Conservation (phyloP, 495 filamentous ascomycete genomes). For the Lasiosphaeris hirsuta region DNA sequence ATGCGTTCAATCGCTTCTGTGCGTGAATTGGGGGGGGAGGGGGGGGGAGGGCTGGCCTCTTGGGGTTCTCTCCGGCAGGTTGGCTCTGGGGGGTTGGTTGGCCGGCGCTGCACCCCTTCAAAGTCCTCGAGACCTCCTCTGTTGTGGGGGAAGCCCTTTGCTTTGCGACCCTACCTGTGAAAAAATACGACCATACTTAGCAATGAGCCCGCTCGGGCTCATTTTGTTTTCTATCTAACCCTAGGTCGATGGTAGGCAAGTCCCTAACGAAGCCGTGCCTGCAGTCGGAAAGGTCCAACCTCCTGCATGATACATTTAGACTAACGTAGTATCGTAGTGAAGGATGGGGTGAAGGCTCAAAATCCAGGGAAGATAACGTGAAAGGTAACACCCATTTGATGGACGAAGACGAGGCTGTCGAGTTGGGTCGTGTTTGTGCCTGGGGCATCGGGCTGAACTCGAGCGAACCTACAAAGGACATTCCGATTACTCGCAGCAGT, state of each 20-base stretch:
- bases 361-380: background rate
- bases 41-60: too few species aligned
- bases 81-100: too few species aligned
- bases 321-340: slow-evolving; percentile 4
- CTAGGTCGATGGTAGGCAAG: too few species aligned
- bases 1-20: slow-evolving; percentile 5
- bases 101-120: too few species aligned
- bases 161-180: background rate
- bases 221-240: too few species aligned
- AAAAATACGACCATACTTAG: too few species aligned
- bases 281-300: slow-evolving; percentile 2
- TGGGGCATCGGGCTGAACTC: background rate
- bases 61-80: too few species aligned
- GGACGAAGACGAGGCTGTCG: background rate
- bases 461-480: background rate
- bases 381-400: too few species aligned
- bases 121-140: too few species aligned
- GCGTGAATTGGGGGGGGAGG: background rate
- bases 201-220: too few species aligned
- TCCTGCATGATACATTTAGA: slow-evolving; percentile 29
- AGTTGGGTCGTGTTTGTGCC: background rate
- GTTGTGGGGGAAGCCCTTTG: too few species aligned
- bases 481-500: background rate
- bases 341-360: slow-evolving; percentile 2
- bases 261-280: too few species aligned